Conservation (phyloP, 352 stramenopile genomes). For the Discostella stelligera region DNA sequence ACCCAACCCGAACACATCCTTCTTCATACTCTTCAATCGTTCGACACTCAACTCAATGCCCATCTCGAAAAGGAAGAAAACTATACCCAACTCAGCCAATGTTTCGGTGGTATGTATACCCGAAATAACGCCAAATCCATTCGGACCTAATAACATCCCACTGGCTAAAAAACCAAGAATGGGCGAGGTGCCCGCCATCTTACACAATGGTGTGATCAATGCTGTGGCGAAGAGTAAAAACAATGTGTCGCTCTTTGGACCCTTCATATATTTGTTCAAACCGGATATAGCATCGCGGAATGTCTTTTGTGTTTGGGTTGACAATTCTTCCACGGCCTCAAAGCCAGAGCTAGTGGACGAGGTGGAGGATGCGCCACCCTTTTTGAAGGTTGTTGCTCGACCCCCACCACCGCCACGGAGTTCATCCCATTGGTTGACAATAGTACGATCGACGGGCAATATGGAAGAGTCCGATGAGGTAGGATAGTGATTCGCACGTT, state of each 20-base stretch:
- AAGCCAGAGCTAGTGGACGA: not conserved
- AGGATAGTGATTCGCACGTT: slow-evolving; percentile 3
- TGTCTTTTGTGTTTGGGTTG: slow-evolving; percentile 53
- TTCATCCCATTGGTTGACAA: slow-evolving; percentile 45
- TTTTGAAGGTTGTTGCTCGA: slow-evolving; percentile 15
- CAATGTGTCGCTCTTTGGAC: slow-evolving; percentile 81
- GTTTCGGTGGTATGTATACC: slow-evolving; percentile 77
- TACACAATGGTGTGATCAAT: slow-evolving; percentile 85
- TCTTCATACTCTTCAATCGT: slow-evolving; percentile 83
- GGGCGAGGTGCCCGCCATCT: slow-evolving; percentile 77
- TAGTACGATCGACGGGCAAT: slow-evolving; percentile 31
- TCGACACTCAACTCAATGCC: slow-evolving; percentile 86
- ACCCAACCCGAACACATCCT: slow-evolving; percentile 86
- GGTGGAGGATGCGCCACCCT: not conserved
- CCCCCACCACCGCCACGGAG: slow-evolving; percentile 24
- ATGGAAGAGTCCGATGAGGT: not conserved
- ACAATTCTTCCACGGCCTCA: slow-evolving; percentile 29
- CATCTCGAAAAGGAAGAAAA: slow-evolving; percentile 91
- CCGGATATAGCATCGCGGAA: slow-evolving; percentile 64
- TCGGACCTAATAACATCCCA: slow-evolving; percentile 85
- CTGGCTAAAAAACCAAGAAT: slow-evolving; percentile 86
- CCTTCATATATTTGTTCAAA: slow-evolving; percentile 72
- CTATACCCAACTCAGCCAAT: slow-evolving; percentile 86
- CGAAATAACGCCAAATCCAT: slow-evolving; percentile 83
- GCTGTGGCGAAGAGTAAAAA: slow-evolving; percentile 83